Conservation (phyloP, 1,284 basidiomycete genomes). For the Tremellales sp. region DNA sequence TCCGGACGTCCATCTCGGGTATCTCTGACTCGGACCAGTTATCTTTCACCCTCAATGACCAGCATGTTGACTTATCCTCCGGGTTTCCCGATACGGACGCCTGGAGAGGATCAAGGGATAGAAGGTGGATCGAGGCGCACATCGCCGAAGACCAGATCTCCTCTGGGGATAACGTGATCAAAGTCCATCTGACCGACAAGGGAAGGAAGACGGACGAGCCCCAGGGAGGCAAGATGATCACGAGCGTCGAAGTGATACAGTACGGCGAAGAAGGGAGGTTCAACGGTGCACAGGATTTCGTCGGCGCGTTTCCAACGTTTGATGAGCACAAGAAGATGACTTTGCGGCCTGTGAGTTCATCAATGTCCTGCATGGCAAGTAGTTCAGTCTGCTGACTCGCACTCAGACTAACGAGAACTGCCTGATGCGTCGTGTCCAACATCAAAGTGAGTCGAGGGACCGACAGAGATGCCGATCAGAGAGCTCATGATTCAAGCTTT, state of each 20-base stretch:
- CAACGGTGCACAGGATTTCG: constrained; percentile 57
- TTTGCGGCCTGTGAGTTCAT: constrained; percentile 35
- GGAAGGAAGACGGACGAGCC: constrained; percentile 55
- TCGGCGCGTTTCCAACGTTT: constrained; percentile 71
- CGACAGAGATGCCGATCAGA: neutral
- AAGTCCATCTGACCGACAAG: constrained; percentile 58
- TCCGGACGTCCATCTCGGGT: constrained; percentile 72
- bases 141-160: constrained; percentile 16
- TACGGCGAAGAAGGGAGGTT: constrained; percentile 63
- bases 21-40: constrained; percentile 60
- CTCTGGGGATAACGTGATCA: constrained; percentile 56
- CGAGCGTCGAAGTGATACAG: constrained; percentile 70
- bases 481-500: neutral
- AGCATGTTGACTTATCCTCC: constrained; percentile 28
- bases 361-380: neutral
- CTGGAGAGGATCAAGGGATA: constrained; percentile 38
- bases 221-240: constrained; percentile 57
- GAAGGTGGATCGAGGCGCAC: constrained; percentile 43
- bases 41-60: constrained; percentile 57
- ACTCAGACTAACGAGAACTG: constrained; percentile 69
- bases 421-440: constrained; percentile 69
- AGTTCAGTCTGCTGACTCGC: constrained; percentile 53
- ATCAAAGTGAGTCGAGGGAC: constrained; percentile 30
- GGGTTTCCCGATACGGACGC: constrained; percentile 15
- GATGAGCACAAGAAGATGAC: constrained; percentile 29